Base-by-base conservation (phyloP, 164 flowering plant genomes). In the Kalanchoe fedtschenkoi region DNA sequence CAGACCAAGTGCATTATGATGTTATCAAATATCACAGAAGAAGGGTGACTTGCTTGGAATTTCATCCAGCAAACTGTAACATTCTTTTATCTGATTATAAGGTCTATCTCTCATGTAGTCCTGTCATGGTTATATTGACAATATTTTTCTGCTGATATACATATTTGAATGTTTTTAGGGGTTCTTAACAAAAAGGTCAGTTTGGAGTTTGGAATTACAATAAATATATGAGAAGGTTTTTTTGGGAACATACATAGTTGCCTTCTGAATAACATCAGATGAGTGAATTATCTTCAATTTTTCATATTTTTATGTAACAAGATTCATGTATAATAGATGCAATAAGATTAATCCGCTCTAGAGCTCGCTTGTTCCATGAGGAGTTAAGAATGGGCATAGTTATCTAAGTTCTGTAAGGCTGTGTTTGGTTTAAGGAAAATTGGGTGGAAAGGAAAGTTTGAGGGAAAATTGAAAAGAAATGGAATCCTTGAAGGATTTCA, bases 41-140 rank as follows among this genome's bases (percentile, higher is more conserved):
- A 68, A 77, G 98, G 24, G 73, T 93, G 26, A 93, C 98, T 11
- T 83, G 97, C 69, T 74, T 93, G 76, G 98, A 93, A 71, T 93
- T 93, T 55, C 98, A 93, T 69, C 98, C 98, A 9, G 85, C 88
- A 58, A 88, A 79, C 19, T 77, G 83, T 63, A 79, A 83, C 68
- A 76, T 93, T 66, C 83, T 93, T 42, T 66, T 93, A 61, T 93
- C 98, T 54, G 98, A 95, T 62, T 97, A 93, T 70, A 93, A 93
- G 98, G 98, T 88, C 34, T 33, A 63, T 66, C 17, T 60, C 8
- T 16, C 38, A 10, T 28, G 0, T 8, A 17, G 24, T 10, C 32
- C 65, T 21, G 15, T 54, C 28, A 2, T 22, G 30, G 11, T 19
- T 59, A n/a, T n/a, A n/a, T 59, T 5, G 65, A 21, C 26, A 16